Evolutionary conservation across 805 yeast species (phyloP).

Genomic region (Starmera amethionina): DNA sequence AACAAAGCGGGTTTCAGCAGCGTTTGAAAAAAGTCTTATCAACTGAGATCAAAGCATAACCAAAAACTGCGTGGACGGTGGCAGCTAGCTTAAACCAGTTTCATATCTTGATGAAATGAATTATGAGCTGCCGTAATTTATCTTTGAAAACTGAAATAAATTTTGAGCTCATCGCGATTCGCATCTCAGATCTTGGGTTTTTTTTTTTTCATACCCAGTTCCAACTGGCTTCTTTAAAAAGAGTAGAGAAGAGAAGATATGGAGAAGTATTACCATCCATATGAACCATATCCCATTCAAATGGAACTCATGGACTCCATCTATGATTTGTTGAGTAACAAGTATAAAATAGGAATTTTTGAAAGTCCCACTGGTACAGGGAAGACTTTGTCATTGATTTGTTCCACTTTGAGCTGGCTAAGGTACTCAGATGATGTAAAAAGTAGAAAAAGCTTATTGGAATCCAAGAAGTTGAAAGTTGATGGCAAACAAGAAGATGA

Average conservation of each 20-base stretch:
- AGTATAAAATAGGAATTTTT: constrained; percentile 63
- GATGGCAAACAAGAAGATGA: constrained; percentile 22
- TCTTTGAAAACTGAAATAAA: too few relatives aligned
- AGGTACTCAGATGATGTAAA: constrained; percentile 33
- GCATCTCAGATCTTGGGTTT: constrained; percentile 4
- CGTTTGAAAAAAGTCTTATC: too few relatives aligned
- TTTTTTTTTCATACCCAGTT: too few relatives aligned
- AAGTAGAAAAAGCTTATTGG: constrained; percentile 6
- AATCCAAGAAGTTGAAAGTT: not conserved
- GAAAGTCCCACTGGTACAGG: constrained; percentile 97
- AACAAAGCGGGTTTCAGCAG: too few relatives aligned
- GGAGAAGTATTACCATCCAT: constrained; percentile 60
- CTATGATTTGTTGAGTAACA: constrained; percentile 47
- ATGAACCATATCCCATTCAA: constrained; percentile 72
- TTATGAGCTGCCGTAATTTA: too few relatives aligned
- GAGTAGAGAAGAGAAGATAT: not conserved
- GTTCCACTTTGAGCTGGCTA: constrained; percentile 80
- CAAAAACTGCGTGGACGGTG: too few relatives aligned
- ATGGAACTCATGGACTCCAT: constrained; percentile 63
- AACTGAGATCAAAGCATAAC: too few relatives aligned
- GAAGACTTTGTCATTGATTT: constrained; percentile 78
- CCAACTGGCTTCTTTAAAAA: too few relatives aligned
- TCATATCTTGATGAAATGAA: too few relatives aligned
- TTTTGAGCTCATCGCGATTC: not conserved
- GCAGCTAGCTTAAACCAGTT: too few relatives aligned